Evolutionary conservation across 352 stramenopile species (phyloP), one percentile per base, ranked within the genome.

Genomic region (Phytopythium boreale): DNA sequence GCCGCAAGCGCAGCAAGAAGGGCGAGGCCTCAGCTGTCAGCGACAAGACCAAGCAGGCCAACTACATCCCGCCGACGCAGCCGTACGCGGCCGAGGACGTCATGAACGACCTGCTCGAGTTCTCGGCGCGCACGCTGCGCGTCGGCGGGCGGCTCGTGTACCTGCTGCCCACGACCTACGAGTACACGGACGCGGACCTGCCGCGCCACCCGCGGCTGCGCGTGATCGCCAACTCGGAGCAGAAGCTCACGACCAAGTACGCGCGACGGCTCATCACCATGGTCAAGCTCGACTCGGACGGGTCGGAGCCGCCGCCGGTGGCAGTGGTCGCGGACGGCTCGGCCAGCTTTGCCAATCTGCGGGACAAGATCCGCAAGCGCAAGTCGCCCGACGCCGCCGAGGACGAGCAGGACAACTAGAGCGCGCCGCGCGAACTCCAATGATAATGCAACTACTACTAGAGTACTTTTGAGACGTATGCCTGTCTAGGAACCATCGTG

Each of bases 51-150:
- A 81, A 96, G 62, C 72, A 93, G 47, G 72, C 89, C 46, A 92
- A 96, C 64, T 98, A 99, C 74, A 98, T 99, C 67, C 90, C 97
- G 20, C 90, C 95, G 50, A 99, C 97, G 17, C 88, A 97, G 67
- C 83, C 90, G 36, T 99, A 99, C 79, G 76, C 89, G 8, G 93
- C 98, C 9, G 95, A 97, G 47, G 97, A 99, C 74, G 95, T 99
- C 43, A 98, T 99, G 92, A 84, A 87, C 1, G 97, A 99, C 72
- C 72, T 99, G 52, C 77, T 99, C 24, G 84, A 98, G 66, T 93
- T 98, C 63, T 75, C 90, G 11, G 88, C 91, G 7, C 69, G 74
- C 53, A 88, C 81, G 24, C 74, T 98, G 55, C 75, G 76, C 8
- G 72, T 92, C 34, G 87, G 84, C 43, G 91, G 90, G 6, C 79